Base-by-base conservation (phyloP, 345 rosid genomes). In the Hypericum perforatum region DNA sequence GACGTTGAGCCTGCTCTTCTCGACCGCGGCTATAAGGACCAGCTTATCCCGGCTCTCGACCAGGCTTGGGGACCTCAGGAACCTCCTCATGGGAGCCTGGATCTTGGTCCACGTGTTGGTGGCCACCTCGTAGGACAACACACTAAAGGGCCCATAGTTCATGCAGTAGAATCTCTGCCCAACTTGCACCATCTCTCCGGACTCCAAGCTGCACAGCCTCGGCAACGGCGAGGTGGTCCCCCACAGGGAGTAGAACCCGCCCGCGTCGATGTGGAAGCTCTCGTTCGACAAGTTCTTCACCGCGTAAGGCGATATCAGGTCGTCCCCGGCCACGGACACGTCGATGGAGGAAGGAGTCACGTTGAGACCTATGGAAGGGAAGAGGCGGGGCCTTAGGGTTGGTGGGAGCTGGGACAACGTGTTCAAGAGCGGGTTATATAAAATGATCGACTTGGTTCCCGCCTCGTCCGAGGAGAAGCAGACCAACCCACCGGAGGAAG, bases 11-110 rank as follows among this genome's bases (percentile, higher is more conserved):
- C 85, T 87, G 66, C 88, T 91, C 71, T 87, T 91, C 77, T 91
- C 96, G 0, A 91, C 98, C 2, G 92, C 92, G 1, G 98, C 98
- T 7, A 87, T 82, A 0, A 91, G 78, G 15, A 87, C 60, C 22
- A 91, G 78, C 64, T 66, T 85, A 5, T 86, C 98, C 59, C 52
- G 56, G 45, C 76, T 77, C 68, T 91, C 96, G 37, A 87, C 74
- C 72, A 91, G 54, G 70, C 84, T 71, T 3, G 98, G 98, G 1
- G 92, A 91, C n/a, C 98, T 69, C 7, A 87, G 82, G 62, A 91
- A 91, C 56, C 98, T 73, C 56, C 96, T 53, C 98, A 91, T 91
- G 8, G 98, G 98, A 36, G 98, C 92, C 68, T 91, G 95, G 58
- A 87, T 81, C 72, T 81, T 91, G 44, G 52, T 50, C 98, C 96